Conservation (phyloP, 2,329 filamentous ascomycete genomes). For the Talaromyces sp. region DNA sequence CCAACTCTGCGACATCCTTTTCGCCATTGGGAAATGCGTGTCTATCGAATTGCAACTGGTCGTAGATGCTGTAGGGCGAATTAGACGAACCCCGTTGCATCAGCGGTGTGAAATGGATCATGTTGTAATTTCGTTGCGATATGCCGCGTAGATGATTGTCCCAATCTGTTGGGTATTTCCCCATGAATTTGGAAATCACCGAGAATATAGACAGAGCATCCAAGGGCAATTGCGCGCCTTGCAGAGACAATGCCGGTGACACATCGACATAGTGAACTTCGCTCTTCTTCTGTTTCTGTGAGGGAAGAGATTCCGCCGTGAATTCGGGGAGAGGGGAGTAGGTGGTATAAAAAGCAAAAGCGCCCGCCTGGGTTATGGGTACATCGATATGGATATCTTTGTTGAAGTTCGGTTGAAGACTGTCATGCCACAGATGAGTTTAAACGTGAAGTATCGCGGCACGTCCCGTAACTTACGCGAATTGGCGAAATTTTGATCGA, state of each 20-base stretch:
- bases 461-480: conserved; percentile 60
- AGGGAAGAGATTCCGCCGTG: conserved; percentile 51
- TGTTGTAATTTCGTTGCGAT: conserved; percentile 89
- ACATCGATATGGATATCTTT: conserved; percentile 85
- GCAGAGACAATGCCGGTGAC: conserved; percentile 70
- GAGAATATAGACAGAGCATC: conserved; percentile 89
- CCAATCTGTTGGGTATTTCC: conserved; percentile 84
- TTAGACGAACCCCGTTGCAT: conserved; percentile 86
- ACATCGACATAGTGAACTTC: conserved; percentile 90
- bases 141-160: conserved; percentile 83
- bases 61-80: conserved; percentile 93
- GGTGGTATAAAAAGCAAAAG: conserved; percentile 91
- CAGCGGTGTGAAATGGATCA: conserved; percentile 96
- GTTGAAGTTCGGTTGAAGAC: conserved; percentile 88
- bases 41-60: conserved; percentile 84
- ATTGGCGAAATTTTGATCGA: conserved; percentile 75
- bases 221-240: conserved; percentile 69
- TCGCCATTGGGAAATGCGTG: conserved; percentile 79
- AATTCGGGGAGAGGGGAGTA: conserved; percentile 82
- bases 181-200: conserved; percentile 96
- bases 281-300: conserved; percentile 60
- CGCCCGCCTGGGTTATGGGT: conserved; percentile 73
- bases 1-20: conserved; percentile 69
- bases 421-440: conserved; percentile 15
- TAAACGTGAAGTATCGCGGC: conserved; percentile 10